Evolutionary conservation across 768 basidiomycete genomes (phyloP).

Genomic region (Suillus paluster): DNA sequence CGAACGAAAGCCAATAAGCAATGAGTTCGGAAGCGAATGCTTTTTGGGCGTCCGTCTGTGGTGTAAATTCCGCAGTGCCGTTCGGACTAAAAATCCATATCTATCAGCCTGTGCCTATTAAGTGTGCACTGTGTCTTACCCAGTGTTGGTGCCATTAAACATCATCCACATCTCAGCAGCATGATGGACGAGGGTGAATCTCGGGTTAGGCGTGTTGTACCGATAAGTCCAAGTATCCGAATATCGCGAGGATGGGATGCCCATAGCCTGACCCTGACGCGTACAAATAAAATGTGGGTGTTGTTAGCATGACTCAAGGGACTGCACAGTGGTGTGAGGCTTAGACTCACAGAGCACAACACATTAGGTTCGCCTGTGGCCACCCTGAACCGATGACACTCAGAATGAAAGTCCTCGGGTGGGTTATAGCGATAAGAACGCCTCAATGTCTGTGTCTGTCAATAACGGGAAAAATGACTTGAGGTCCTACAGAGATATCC

Average conservation of each 20-base stretch:
- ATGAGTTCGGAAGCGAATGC: conserved; percentile 63
- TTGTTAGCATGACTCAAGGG: not conserved
- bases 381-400: conserved; percentile 46
- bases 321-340: not conserved
- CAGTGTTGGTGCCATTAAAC: conserved; percentile 64
- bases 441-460: conserved; percentile 40
- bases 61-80: conserved; percentile 54
- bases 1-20: conserved; percentile 70
- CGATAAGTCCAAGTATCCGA: conserved; percentile 56
- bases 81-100: conserved; percentile 42
- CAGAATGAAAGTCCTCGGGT: conserved; percentile 45
- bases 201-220: conserved; percentile 61
- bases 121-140: conserved; percentile 40
- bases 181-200: conserved; percentile 44
- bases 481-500: conserved; percentile 43
- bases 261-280: conserved; percentile 51
- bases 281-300: conserved; percentile 8
- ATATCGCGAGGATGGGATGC: conserved; percentile 39
- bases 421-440: conserved; percentile 49
- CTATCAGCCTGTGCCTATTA: too few relatives aligned
- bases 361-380: conserved; percentile 55
- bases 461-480: conserved; percentile 51
- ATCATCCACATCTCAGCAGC: conserved; percentile 73
- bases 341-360: conserved; percentile 53
- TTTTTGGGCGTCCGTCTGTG: conserved; percentile 47